Evolutionary conservation across 805 yeast genomes (phyloP), one percentile per base, ranked within the genome.

Genomic region (Spathaspora hagerdaliae): DNA sequence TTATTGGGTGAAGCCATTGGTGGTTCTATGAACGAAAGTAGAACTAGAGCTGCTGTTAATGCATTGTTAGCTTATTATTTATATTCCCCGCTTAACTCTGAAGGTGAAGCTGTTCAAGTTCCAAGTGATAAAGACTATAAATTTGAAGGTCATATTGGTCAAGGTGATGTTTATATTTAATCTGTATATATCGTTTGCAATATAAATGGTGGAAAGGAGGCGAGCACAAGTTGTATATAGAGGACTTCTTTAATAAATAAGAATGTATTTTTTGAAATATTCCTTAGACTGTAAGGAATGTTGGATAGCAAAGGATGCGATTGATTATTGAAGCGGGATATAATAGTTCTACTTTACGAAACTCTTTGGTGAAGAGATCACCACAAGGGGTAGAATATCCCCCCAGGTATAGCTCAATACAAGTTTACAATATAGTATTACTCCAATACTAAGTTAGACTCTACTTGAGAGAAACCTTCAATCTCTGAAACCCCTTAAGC

Each of bases 1-100:
- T 83, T 88, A 65, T 73, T 94, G 45, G 97, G 97, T 42, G 97
- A 94, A 66, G 97, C 97, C 36, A 89, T 86, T 60, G 99, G 98
- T 33, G 74, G 95, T 6, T 86, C 96, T 27, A 72, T 94, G 57
- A 80, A 78, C 52, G 98, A 94, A 68, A 97, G 97, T 32, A 87
- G 90, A 67, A 85, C 89, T 36, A 81, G 96, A 65, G 94, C 97
- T 32, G 87, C 90, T 43, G 95, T 90, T 31, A 85, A 86, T 64
- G 91, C 97, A 31, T 79, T 94, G 62, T 83, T 89, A 75, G 81
- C 87, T 48, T 94, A 94, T 84, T 94, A 94, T 70, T 77, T 95
- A 59, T 94, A 94, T 67, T 81, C 85, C 51, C 98, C 98, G 12
- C 64, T 85, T 39, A 75, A 75, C 50, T 56, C 57, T 40, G 60